Base-by-base conservation (phyloP, 164 flowering plant genomes). In the Kalanchoe fedtschenkoi region DNA sequence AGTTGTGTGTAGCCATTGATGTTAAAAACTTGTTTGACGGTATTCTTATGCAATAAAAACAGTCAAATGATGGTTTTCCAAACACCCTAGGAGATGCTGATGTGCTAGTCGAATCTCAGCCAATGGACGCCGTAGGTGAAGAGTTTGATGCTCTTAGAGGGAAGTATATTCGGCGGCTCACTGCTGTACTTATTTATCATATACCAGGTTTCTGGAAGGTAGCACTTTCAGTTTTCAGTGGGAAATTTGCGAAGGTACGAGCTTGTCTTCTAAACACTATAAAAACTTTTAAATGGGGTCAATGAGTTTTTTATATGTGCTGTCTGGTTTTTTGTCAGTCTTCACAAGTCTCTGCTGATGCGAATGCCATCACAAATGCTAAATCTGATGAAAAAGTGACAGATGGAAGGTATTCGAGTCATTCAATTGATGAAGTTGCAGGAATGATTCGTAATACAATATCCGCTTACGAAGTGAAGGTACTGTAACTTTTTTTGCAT, bases 351-450 rank as follows among this genome's bases (percentile, higher is more conserved):
- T 72, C 89, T 71, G 66, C 89, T 60, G 97, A 88, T 63, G 56
- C 85, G 66, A 86, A 73, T 75, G 72, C 61, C 16, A 83, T 74
- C 62, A 28, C 78, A 54, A 58, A 76, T 43, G 70, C 70, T 38
- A 88, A 77, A 76, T 62, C 62, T 47, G 96, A 86, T 38, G 96
- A 87, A 63, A 85, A 78, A 70, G 74, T 70, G 63, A 81, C 83
- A 44, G 96, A 83, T 61, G 79, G 76, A 39, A 89, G 77, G 66
- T 85, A 78, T 66, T 82, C 91, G 3, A 75, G 72, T 75, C 98
- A 91, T 87, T 85, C 95, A 74, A 87, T 95, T 69, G 97, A 91
- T 75, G 99, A 95, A 83, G 95, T 91, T 71, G 77, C 93, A 67
- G 91, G 78, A 22, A 88, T 95, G 96, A 80, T 95, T 65, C 86